Base-by-base conservation (phyloP, 345 rosid genomes). In the Garcia nutans region DNA sequence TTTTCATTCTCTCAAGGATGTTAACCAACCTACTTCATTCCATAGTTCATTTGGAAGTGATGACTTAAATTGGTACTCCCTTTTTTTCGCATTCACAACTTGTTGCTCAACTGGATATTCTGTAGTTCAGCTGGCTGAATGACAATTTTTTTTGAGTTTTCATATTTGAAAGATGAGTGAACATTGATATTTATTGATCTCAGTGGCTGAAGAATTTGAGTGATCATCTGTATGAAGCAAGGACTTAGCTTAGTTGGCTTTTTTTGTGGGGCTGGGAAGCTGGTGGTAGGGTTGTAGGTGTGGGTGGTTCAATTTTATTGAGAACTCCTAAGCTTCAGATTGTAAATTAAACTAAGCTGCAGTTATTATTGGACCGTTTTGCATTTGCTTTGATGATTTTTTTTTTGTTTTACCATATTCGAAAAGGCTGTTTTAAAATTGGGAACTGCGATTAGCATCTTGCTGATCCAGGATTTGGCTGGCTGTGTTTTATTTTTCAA, bases 181-280 rank as follows among this genome's bases (percentile, higher is more conserved):
- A 16, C 17, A 3, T 64, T 9, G 13, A 22, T 20, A 42, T 20
- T 28, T 9, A 20, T 12, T 8, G 10, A 7, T 10, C 16, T 10
- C 11, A 42, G 13, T 20, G 26, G 52, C 70, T 65, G 70, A 26
- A 65, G 54, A 65, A 65, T 65, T 65, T 60, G 70, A 9, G 52
- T 2, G 20, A 37, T 44, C 52, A 42, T 3, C 70, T 42, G 0
- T 41, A 41, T 8, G 68, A 23, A 65, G n/a, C 20, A 41, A 41
- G 68, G n/a, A 37, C 24, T 23, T 3, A 37, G 16, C 68, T 37
- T 65, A 42, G 28, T n/a, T 42, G 50, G 20, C 5, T 37, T 37
- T 37, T 37, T 37, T 37, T 37, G 3, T 37, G 41, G 1, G 31
- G 31, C 31, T 28, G 1, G 31, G 31, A 28, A 28, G 31, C 31